A percentile compares a stretch with the other conserved stretches of the same genome.
These are phyloP conservation scores for Fusarium transvaalense DNA, from an alignment of 2,329 filamentous ascomycete genomes.

Conservation along the genomic window DNA sequence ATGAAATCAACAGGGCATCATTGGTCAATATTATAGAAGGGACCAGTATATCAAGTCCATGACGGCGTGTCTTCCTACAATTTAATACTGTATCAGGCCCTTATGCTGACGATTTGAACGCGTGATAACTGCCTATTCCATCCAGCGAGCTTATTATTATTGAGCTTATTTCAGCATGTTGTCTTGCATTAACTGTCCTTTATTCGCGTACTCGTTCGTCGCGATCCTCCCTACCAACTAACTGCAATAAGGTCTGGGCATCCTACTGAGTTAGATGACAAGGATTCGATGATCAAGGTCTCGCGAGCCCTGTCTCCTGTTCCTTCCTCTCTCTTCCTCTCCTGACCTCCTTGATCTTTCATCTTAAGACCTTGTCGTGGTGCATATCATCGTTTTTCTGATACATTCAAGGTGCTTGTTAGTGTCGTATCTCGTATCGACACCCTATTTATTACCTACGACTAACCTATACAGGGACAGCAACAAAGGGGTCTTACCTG, in stretches of 20 bases:
- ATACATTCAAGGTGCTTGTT: not conserved
- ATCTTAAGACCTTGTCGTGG: constrained; percentile 12
- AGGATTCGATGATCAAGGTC: constrained; percentile 1
- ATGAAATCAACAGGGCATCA: constrained; percentile 18
- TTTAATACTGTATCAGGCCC: not conserved
- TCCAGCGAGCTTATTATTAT: not conserved
- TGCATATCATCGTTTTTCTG: constrained; percentile 4
- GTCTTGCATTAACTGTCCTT: not conserved
- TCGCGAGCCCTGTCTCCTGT: not conserved
- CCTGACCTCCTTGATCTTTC: constrained; percentile 9
- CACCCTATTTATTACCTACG: not conserved
- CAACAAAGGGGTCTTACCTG: not conserved
- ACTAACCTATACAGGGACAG: no score
- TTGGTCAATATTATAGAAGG: constrained; percentile 27
- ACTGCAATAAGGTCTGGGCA: not conserved
- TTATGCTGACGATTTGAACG: not conserved
- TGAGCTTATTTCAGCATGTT: not conserved
- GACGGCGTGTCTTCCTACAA: constrained; percentile 1
- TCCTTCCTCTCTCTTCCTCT: not conserved
- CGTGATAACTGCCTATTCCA: not conserved
- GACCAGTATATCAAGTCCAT: constrained; percentile 15
- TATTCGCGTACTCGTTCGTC: constrained; percentile 4
- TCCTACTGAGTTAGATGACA: not conserved
- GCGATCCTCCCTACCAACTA: not conserved
- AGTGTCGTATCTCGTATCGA: constrained; percentile 40